Evolutionary conservation across 1,284 basidiomycete genomes (phyloP).

Genomic region (Chalciporus sp.): DNA sequence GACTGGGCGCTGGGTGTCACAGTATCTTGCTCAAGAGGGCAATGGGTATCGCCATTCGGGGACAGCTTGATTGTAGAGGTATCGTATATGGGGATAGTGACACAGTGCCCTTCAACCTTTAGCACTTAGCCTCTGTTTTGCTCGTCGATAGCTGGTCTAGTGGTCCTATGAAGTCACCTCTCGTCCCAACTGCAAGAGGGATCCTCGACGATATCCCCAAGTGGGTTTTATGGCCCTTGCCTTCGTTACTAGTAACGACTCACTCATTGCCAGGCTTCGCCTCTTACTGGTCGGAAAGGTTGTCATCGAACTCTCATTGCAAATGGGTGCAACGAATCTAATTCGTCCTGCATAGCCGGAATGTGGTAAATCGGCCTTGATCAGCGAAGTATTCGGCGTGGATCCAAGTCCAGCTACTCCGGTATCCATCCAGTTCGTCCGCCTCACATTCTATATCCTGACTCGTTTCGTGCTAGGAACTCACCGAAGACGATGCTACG

Average conservation of each 20-base stretch:
- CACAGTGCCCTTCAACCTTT: too few relatives aligned
- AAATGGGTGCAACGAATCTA: neutral
- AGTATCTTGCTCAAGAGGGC: too few relatives aligned
- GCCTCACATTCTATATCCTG: neutral
- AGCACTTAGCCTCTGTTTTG: too few relatives aligned
- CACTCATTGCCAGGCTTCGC: neutral
- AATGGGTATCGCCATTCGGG: constrained; percentile 1
- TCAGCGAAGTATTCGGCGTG: constrained; percentile 5
- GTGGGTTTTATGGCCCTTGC: neutral
- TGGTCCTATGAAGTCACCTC: constrained; percentile 1
- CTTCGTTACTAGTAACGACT: neutral
- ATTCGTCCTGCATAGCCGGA: neutral
- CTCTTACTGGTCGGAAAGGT: constrained; percentile 8
- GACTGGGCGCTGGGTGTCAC: too few relatives aligned
- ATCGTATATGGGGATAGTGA: neutral
- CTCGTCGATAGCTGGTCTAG: neutral
- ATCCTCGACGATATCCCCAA: neutral
- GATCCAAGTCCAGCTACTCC: neutral
- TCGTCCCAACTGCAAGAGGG: neutral
- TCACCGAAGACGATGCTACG: neutral
- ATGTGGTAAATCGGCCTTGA: constrained; percentile 5
- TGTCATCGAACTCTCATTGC: neutral
- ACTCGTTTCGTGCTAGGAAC: neutral
- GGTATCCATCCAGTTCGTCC: neutral
- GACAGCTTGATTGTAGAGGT: neutral